Evolutionary conservation across 352 stramenopile species (phyloP), one percentile per base, ranked within the genome.

Genomic region (Phytophthora brassicae): DNA sequence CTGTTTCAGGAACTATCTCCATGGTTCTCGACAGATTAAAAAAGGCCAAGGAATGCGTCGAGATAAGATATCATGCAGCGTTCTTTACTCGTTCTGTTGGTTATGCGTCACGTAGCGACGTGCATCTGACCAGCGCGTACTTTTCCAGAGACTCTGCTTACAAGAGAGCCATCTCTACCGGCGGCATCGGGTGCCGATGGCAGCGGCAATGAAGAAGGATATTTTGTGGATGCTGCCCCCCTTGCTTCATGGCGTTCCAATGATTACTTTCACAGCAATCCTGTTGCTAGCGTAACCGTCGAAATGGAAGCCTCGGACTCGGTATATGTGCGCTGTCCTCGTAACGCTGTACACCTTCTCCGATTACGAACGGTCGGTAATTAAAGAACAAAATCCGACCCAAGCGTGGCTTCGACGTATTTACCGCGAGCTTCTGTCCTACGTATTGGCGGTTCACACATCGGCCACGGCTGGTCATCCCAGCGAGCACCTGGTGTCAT

Each of bases 361-460:
- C 1, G 2, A 16, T 1, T 13, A 2, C 4, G 41, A 58, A 12
- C 6, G 22, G 3, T 3, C 6, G 2, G 8, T 53, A 3, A 64
- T 54, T 11, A 3, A 33, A 2, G 20, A 9, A 44, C 31, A 2
- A 42, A 54, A 16, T 4, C 41, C 6, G 41, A 53, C 16, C 16
- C 42, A 6, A 17, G 6, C 2, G 14, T 48, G 3, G 44, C 1
- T 75, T 68, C 6, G 57, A 68, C 29, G 68, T 33, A 75, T 66
- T 28, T 71, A 60, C 17, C 61, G 58, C 3, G 57, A 71, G 13
- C 23, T 75, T 0, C 43, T 71, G 4, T 62, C 57, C 2, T 64
- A 23, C 7, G 61, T 38, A 2, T 58, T 66, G 28, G 53, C 52
- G 2, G 55, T 66, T 3, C 26, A 60, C 9, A 19, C 50, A 2